A percentile compares a stretch with the other conserved stretches of the same genome.
phyloP scores from a whole-genome alignment of 164 flowering plant species.

The Vitis amurensis region DNA sequence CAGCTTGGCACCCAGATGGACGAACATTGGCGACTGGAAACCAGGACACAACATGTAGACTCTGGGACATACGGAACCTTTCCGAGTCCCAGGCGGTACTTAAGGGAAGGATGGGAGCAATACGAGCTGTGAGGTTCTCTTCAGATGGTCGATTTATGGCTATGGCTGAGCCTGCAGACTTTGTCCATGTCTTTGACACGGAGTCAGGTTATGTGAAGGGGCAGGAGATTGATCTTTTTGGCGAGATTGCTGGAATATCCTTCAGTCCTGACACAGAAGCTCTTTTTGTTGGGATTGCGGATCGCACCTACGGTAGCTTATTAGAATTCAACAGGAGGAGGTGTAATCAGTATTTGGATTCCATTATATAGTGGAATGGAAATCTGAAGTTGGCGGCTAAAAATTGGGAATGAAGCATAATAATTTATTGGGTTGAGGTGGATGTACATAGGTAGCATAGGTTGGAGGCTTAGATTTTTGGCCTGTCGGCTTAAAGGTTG shows the following conservation, averaged over 20 bases:
- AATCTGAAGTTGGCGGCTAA: too few relatives aligned
- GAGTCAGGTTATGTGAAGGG: slow-evolving; percentile 43
- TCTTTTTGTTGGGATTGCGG: slow-evolving; percentile 83
- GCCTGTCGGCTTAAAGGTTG: too few relatives aligned
- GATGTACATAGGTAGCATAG: too few relatives aligned
- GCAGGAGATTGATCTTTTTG: slow-evolving; percentile 89
- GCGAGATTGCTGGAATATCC: slow-evolving; percentile 92
- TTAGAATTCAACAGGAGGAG: slow-evolving; percentile 70
- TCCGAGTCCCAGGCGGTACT: slow-evolving; percentile 68
- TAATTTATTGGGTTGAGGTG: too few relatives aligned
- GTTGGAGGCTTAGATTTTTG: too few relatives aligned
- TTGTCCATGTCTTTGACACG: slow-evolving; percentile 72
- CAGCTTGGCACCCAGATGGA: slow-evolving; percentile 97
- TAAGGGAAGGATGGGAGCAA: slow-evolving; percentile 91
- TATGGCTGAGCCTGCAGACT: slow-evolving; percentile 96
- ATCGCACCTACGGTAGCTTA: slow-evolving; percentile 84
- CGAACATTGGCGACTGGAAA: slow-evolving; percentile 83
- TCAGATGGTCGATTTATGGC: slow-evolving; percentile 86
- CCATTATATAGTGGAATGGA: slow-evolving; percentile 26
- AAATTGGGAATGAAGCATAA: too few relatives aligned
- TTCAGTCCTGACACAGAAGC: slow-evolving; percentile 93
- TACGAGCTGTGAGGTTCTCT: slow-evolving; percentile 72
- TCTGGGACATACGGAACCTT: slow-evolving; percentile 86
- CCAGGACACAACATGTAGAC: slow-evolving; percentile 90
- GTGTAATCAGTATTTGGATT: slow-evolving; percentile 41